These are phyloP conservation scores for Boletus rubropictus DNA, from an alignment of 768 basidiomycete species.

Conservation along the genomic window DNA sequence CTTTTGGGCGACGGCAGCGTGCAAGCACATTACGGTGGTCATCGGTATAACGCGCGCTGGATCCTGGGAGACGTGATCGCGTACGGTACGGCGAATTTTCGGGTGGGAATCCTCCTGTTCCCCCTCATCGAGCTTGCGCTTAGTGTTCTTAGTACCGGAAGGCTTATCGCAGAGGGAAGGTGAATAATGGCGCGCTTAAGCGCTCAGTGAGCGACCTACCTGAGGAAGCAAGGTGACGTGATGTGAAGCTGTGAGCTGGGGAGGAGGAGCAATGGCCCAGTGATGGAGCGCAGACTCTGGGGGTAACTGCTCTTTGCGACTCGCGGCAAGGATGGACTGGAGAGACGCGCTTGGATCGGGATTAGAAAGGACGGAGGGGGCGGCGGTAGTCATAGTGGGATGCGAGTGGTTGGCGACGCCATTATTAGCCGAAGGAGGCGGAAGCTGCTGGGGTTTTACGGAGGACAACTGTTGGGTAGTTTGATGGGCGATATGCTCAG, in stretches of 20 bases:
- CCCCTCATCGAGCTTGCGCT: slow-evolving; percentile 70
- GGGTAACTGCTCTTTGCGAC: slow-evolving; percentile 28
- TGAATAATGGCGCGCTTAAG: slow-evolving; percentile 26
- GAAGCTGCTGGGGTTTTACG: slow-evolving; percentile 19
- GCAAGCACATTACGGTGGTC: slow-evolving; percentile 86
- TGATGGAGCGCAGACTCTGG: slow-evolving; percentile 32
- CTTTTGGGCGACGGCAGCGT: slow-evolving; percentile 93
- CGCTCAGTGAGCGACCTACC: slow-evolving; percentile 32
- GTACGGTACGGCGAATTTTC: slow-evolving; percentile 81
- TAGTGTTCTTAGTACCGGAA: slow-evolving; percentile 42
- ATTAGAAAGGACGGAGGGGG: slow-evolving; percentile 34
- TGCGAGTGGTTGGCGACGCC: slow-evolving; percentile 27
- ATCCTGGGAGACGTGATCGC: slow-evolving; percentile 75
- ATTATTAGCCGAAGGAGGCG: slow-evolving; percentile 21
- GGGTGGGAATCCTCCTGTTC: slow-evolving; percentile 57
- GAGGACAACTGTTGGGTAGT: slow-evolving; percentile 30
- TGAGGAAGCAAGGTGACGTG: slow-evolving; percentile 32
- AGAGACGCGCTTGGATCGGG: slow-evolving; percentile 36
- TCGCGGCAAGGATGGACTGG: slow-evolving; percentile 34
- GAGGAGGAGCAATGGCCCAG: slow-evolving; percentile 33
- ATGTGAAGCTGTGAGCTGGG: slow-evolving; percentile 30
- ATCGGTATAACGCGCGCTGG: slow-evolving; percentile 73
- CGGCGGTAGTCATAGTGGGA: slow-evolving; percentile 26
- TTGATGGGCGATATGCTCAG: slow-evolving; percentile 30
- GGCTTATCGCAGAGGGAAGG: slow-evolving; percentile 22